Conservation (phyloP, 2,329 filamentous ascomycete genomes). For the Neonectria punicea region DNA sequence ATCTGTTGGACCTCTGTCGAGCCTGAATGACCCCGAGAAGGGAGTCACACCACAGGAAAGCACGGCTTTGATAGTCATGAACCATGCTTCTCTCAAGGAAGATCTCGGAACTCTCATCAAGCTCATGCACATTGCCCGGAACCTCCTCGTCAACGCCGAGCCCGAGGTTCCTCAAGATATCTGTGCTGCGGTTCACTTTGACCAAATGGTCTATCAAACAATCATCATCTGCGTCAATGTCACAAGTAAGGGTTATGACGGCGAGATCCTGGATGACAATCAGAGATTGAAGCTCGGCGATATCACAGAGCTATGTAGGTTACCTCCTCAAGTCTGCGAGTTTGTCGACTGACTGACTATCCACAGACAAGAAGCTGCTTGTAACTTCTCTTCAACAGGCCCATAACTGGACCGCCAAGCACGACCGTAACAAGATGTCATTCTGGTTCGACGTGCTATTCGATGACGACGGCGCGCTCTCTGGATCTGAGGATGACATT, state of each 20-base stretch:
- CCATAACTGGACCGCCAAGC: conserved; percentile 76
- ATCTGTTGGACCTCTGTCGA: conserved; percentile 66
- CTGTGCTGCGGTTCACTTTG: conserved; percentile 71
- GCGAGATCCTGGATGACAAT: conserved; percentile 68
- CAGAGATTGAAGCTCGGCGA: conserved; percentile 68
- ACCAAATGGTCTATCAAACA: conserved; percentile 73
- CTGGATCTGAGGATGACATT: conserved; percentile 62
- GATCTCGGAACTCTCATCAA: conserved; percentile 73
- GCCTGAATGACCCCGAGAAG: conserved; percentile 64
- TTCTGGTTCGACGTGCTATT: conserved; percentile 76
- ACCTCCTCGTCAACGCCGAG: conserved; percentile 71
- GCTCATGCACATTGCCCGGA: conserved; percentile 73
- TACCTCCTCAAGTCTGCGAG: background rate
- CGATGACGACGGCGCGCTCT: conserved; percentile 62
- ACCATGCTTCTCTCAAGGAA: conserved; percentile 69
- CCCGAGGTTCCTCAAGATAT: conserved; percentile 74
- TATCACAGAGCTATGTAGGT: conserved; percentile 72
- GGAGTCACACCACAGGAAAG: conserved; percentile 70
- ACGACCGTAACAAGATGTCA: conserved; percentile 75
- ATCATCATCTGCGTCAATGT: conserved; percentile 74
- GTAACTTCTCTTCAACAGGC: conserved; percentile 74
- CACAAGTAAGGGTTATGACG: conserved; percentile 74
- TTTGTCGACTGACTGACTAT: conserved; percentile 9
- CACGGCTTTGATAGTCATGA: conserved; percentile 70
- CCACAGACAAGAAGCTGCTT: conserved; percentile 71